Percentiles rank a stretch among this genome's conserved stretches.
Evolutionary conservation across 2,329 filamentous ascomycete species (phyloP).

Genomic region (Botrytis sinoallii): DNA sequence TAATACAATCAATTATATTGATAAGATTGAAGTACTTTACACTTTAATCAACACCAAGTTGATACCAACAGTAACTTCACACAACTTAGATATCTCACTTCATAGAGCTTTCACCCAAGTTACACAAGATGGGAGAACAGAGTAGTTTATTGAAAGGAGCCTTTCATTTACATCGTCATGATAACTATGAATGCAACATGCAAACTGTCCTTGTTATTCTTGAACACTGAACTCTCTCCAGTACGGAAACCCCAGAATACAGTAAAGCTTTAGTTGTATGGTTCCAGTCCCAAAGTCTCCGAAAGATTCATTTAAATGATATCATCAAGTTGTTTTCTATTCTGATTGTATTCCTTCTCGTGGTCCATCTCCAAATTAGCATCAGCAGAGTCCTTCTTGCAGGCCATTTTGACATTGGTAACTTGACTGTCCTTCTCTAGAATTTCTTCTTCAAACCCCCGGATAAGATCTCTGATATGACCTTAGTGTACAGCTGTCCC

Average conservation of each 20-base stretch:
- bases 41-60: too few species aligned
- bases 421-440: neutral
- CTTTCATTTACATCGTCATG: neutral
- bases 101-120: neutral
- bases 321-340: neutral
- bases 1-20: too few species aligned
- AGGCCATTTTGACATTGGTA: neutral
- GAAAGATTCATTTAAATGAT: neutral
- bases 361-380: neutral
- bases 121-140: neutral
- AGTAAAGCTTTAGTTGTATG: neutral
- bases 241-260: neutral
- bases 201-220: neutral
- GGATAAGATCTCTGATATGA: neutral
- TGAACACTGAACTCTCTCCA: neutral
- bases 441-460: too few species aligned
- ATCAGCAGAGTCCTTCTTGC: neutral
- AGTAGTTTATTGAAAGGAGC: neutral
- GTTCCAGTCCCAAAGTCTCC: neutral
- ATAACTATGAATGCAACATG: neutral
- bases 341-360: neutral
- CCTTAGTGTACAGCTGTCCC: neutral
- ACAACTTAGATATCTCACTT: neutral
- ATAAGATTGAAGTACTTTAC: too few species aligned
- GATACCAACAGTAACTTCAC: neutral